Percentiles rank a stretch among this genome's conserved stretches.
Conservation (phyloP, 371 early-diverging fungal species). For the Parasitella parasitica region DNA sequence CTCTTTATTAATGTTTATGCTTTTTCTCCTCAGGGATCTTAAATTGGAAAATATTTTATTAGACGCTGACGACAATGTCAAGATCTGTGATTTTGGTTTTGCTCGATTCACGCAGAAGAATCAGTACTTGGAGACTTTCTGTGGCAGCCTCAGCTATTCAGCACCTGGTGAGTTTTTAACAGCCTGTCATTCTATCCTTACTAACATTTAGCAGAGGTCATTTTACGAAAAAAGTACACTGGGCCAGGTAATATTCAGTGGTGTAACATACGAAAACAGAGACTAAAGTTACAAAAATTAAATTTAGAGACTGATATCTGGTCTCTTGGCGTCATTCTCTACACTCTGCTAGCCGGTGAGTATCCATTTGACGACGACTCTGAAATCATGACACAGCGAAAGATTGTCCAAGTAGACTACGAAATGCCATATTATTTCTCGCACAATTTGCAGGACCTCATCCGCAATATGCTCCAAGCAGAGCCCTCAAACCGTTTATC, state of each 20-base stretch:
- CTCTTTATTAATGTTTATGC: background rate
- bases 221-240: constrained; percentile 72
- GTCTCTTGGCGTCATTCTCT: constrained; percentile 85
- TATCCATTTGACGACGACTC: constrained; percentile 87
- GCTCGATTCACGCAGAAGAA: constrained; percentile 70
- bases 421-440: constrained; percentile 67
- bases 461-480: constrained; percentile 60
- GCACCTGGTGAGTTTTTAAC: constrained; percentile 61
- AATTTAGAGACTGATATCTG: constrained; percentile 81
- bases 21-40: constrained; percentile 58
- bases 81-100: constrained; percentile 91
- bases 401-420: constrained; percentile 75
- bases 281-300: background rate
- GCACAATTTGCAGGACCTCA: constrained; percentile 50
- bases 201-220: constrained; percentile 53
- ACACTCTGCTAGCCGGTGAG: constrained; percentile 77
- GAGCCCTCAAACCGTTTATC: constrained; percentile 67
- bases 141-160: constrained; percentile 83
- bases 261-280: background rate
- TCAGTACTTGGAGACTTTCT: constrained; percentile 79
- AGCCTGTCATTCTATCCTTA: too few species aligned
- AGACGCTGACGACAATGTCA: constrained; percentile 71
- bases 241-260: constrained; percentile 58
- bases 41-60: constrained; percentile 87
- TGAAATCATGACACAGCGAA: constrained; percentile 66